These are phyloP conservation scores for Tothia fuscella DNA, from an alignment of 2,329 filamentous ascomycete species.

Conservation along the genomic window DNA sequence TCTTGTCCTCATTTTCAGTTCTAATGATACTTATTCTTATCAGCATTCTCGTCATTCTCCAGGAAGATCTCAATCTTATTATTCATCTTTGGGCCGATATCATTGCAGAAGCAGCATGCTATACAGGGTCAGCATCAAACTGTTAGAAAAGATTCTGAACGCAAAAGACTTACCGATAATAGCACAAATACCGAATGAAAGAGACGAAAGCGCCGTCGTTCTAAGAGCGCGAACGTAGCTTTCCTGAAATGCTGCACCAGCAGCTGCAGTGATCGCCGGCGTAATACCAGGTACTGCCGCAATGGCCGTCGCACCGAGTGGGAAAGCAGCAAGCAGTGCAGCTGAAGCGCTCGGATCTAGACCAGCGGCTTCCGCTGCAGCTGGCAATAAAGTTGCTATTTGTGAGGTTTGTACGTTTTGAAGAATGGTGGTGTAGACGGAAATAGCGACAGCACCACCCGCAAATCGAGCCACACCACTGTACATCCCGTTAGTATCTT, in stretches of 20 bases:
- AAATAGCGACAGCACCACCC: constrained; percentile 7
- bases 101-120: constrained; percentile 23
- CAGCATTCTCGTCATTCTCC: constrained; percentile 17
- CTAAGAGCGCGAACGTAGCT: constrained; percentile 19
- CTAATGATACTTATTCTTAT: constrained; percentile 6
- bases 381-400: constrained; percentile 11
- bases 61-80: constrained; percentile 28
- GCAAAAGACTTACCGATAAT: constrained; percentile 9
- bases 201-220: constrained; percentile 3
- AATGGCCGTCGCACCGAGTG: constrained; percentile 10
- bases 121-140: constrained; percentile 10
- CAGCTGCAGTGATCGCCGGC: constrained; percentile 17
- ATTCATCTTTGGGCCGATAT: constrained; percentile 26
- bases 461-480: constrained; percentile 10
- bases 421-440: constrained; percentile 14
- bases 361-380: constrained; percentile 14
- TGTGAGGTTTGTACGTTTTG: constrained; percentile 12
- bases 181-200: constrained; percentile 10
- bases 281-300: constrained; percentile 8
- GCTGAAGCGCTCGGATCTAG: constrained; percentile 11
- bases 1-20: too few species aligned
- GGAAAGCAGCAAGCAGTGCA: constrained; percentile 12
- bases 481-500: neutral
- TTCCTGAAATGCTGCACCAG: constrained; percentile 20
- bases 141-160: neutral